Evolutionary conservation across 2,329 filamentous ascomycete genomes (phyloP), one percentile per base, ranked within the genome.

Genomic region (Fusarium acutatum): DNA sequence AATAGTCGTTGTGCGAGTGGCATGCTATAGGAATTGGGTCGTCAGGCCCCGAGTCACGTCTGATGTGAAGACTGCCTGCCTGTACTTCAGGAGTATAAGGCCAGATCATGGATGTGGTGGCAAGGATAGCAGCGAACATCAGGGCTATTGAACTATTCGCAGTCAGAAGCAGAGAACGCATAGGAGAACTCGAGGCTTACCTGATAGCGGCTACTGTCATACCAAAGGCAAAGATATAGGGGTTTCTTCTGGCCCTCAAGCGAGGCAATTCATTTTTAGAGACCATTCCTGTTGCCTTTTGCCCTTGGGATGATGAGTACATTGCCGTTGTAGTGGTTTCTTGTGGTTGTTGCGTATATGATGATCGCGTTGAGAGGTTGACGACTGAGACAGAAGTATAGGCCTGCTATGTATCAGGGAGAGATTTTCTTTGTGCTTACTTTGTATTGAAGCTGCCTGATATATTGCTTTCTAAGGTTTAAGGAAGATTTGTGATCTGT

Each of bases 1-100:
- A 92, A 80, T 93, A 94, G 79, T 94, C 91, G 75, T 93, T 93
- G 78, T 93, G 91, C 3, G 89, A 91, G 79, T 93, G 91, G 70
- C 90, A 91, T 4, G 84, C 82, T 35, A 91, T 85, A 4, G 90
- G 89, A 6, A 83, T 30, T 54, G 47, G 28, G 24, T 60, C 66
- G 9, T 65, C 40, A 46, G 53, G 22, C 11, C 30, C 56, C 15
- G 50, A 44, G 24, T 38, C 18, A 18, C 47, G 49, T 24, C 26
- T 56, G 22, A 30, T 40, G 9, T 32, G 18, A n/a, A 38, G 18
- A 34, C 34, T 49, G 18, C n/a, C 64, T 38, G 37, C 22, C 14
- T 30, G 50, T 24, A 47, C 20, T n/a, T 26, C 24, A 18, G 54
- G 37, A 22, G 44, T 20, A 6, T 56, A 28, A 46, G 52, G 34